phyloP scores from a whole-genome alignment of 2,329 filamentous ascomycete genomes.

The Byssothecium circinans region DNA sequence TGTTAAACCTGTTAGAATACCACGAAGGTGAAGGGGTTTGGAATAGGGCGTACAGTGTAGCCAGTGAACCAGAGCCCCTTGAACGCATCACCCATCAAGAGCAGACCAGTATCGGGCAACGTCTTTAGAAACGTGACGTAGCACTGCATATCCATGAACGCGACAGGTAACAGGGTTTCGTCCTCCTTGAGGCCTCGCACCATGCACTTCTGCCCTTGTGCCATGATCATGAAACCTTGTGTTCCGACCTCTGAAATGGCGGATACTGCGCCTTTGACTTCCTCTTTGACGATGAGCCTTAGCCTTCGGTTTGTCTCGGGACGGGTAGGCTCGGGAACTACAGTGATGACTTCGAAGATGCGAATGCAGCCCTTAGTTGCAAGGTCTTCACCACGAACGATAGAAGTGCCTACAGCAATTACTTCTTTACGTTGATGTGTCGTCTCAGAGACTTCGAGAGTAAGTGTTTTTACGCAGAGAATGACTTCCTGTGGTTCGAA shows the following conservation, averaged over 20 bases:
- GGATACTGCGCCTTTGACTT: constrained; percentile 89
- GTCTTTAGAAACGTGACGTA: constrained; percentile 87
- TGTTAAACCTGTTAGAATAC: constrained; percentile 30
- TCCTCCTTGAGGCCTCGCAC: constrained; percentile 95
- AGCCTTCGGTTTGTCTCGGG: constrained; percentile 85
- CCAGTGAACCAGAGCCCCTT: constrained; percentile 96
- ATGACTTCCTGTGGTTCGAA: constrained; percentile 76
- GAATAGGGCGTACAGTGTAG: constrained; percentile 65
- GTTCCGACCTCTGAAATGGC: constrained; percentile 81
- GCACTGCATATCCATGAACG: constrained; percentile 97
- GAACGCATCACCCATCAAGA: constrained; percentile 83
- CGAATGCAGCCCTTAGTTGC: constrained; percentile 82
- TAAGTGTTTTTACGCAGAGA: constrained; percentile 79
- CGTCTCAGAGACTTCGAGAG: constrained; percentile 86
- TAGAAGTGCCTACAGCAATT: constrained; percentile 80
- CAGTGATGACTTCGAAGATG: constrained; percentile 87
- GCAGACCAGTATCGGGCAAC: constrained; percentile 79
- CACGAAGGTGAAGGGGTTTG: neutral
- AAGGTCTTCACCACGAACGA: constrained; percentile 87
- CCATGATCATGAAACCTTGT: constrained; percentile 84
- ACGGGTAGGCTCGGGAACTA: constrained; percentile 83
- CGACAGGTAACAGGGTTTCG: constrained; percentile 85
- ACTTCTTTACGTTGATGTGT: constrained; percentile 84
- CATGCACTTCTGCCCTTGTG: constrained; percentile 97
- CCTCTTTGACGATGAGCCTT: constrained; percentile 84